Evolutionary conservation across 2,329 filamentous ascomycete genomes (phyloP).

Genomic region (Fusarium duplospermum): DNA sequence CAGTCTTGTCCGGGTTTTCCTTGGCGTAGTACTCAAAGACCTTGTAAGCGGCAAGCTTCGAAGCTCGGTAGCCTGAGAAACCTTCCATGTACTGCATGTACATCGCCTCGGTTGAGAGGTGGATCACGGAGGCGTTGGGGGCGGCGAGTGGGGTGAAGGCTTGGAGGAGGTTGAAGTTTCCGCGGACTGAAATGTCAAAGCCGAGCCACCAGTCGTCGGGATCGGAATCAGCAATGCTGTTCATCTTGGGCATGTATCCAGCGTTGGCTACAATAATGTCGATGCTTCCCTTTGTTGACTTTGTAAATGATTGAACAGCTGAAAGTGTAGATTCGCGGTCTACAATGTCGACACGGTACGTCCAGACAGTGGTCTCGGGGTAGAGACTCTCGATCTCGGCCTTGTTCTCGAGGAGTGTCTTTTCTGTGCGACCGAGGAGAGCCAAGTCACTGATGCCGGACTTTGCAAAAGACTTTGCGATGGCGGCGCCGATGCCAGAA

Average conservation of each 20-base stretch:
- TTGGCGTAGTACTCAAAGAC: constrained; percentile 55
- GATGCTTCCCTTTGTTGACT: constrained; percentile 45
- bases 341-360: constrained; percentile 49
- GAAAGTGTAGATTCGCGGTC: constrained; percentile 29
- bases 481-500: constrained; percentile 71
- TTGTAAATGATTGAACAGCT: constrained; percentile 30
- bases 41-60: constrained; percentile 56
- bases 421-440: constrained; percentile 54
- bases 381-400: constrained; percentile 57
- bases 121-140: constrained; percentile 41
- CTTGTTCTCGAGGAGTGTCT: constrained; percentile 46
- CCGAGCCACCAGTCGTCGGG: constrained; percentile 41
- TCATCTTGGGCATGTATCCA: constrained; percentile 34
- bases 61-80: constrained; percentile 53
- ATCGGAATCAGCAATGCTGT: constrained; percentile 27
- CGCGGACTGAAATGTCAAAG: constrained; percentile 46
- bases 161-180: constrained; percentile 46
- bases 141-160: constrained; percentile 44
- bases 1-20: constrained; percentile 53
- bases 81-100: constrained; percentile 43
- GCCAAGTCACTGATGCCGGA: constrained; percentile 54
- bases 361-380: constrained; percentile 61
- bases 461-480: constrained; percentile 66
- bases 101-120: constrained; percentile 35
- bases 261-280: constrained; percentile 53